Base-by-base conservation (phyloP, 2,329 filamentous ascomycete species). In the Huntiella bhutanensis region DNA sequence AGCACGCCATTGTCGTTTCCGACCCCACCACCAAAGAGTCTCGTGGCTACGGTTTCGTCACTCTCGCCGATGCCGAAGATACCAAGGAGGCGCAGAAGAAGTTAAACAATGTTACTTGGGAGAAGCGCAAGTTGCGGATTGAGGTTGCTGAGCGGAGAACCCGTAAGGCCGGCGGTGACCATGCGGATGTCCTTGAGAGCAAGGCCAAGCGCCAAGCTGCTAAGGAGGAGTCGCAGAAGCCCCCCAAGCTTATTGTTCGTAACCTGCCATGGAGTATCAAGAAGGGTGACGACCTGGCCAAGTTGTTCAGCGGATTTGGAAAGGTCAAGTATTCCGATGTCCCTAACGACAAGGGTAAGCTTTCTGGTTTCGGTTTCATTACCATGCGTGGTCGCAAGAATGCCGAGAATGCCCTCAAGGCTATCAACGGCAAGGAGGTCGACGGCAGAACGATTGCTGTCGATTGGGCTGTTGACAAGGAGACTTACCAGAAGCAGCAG, bases 231-330 rank as follows among this genome's bases (percentile, higher is more conserved):
- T 65, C 70, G 12, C 66, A 69, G 49, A 73, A 74, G 56, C 70
- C 78, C 0, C 76, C 82, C 0, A 87, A 83, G 59, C 64, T 91
- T 53, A 91, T 98, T 59, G 76, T 98, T 42, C 77, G 91, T 57
- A 98, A 98, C 60, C 60, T 98, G 57, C 88, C 91, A 1, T 98
- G 91, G 91, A 94, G 80, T 54, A 80, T 98, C 58, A 94, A 93
- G 63, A 80, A 76, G 6, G 71, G 82, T 0, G 82, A 92, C 32
- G 80, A 96, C 57, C 66, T 98, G 49, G 69, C 75, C 4, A 70
- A 75, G 48, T 67, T 94, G 4, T 98, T 98, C 62, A 68, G 75
- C 56, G 86, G 80, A 57, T 95, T 81, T 58, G 91, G 91, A 51
- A 94, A 95, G 61, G 77, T 98, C 57, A 93, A 88, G 61, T 81